Conservation (phyloP, 306 rosid species). For the Carpinus viminea region DNA sequence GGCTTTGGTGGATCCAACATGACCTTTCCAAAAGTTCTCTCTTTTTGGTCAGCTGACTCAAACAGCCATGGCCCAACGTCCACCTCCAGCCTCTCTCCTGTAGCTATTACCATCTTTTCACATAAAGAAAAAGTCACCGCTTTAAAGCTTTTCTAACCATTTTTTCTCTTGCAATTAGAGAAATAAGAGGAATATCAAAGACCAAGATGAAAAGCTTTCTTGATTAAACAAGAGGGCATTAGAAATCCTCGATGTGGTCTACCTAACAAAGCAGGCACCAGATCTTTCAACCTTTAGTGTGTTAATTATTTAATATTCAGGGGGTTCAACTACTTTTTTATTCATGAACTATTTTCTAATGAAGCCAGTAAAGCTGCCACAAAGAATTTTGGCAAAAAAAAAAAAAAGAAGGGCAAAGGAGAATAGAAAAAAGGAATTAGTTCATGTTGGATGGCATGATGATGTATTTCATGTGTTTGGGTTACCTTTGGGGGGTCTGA, state of each 20-base stretch:
- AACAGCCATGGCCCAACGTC: slow-evolving; percentile 46
- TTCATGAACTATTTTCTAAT: slow-evolving; percentile 23
- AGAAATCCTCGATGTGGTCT: slow-evolving; percentile 33
- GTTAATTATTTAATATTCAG: slow-evolving; percentile 24
- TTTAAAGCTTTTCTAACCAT: slow-evolving; percentile 42
- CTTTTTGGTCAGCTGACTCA: slow-evolving; percentile 48
- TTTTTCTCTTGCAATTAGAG: slow-evolving; percentile 25
- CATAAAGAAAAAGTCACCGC: slow-evolving; percentile 38
- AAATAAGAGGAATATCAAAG: slow-evolving; percentile 25
- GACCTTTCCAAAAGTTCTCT: slow-evolving; percentile 24
- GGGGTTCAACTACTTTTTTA: slow-evolving; percentile 32
- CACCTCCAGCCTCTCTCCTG: slow-evolving; percentile 35
- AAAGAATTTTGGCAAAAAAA: slow-evolving; percentile 32
- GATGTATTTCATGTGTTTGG: slow-evolving; percentile 41
- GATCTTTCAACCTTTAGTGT: slow-evolving; percentile 42
- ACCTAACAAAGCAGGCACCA: slow-evolving; percentile 36
- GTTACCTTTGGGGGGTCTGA: slow-evolving; percentile 17
- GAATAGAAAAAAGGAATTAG: slow-evolving; percentile 14
- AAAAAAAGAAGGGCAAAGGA: not conserved
- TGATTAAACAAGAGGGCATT: slow-evolving; percentile 19
- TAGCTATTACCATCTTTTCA: slow-evolving; percentile 32
- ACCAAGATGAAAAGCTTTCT: slow-evolving; percentile 30
- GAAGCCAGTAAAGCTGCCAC: slow-evolving; percentile 46
- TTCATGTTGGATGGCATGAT: slow-evolving; percentile 23
- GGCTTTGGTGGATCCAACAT: slow-evolving; percentile 39